Percentiles rank a stretch among this genome's conserved stretches.
Conservation (phyloP, 306 rosid species). For the Malus sylvestris region DNA sequence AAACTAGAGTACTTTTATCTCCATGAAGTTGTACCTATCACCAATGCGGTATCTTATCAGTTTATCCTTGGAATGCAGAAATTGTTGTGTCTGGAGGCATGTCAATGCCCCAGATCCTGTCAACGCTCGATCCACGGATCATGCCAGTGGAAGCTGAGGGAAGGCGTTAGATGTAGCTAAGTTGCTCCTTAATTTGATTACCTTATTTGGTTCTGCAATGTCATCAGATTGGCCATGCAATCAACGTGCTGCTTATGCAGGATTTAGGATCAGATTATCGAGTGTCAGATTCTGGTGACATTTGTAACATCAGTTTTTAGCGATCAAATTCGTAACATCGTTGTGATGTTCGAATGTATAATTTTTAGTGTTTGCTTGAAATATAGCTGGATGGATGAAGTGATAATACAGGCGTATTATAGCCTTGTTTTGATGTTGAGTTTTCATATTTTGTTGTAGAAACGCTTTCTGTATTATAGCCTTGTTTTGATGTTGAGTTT, state of each 20-base stretch:
- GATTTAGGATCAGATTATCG: constrained; percentile 16
- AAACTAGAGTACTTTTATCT: neutral
- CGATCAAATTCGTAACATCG: constrained; percentile 35
- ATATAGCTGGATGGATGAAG: constrained; percentile 30
- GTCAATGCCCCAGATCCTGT: constrained; percentile 87
- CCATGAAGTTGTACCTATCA: neutral
- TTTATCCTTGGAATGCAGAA: constrained; percentile 45
- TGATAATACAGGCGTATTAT: constrained; percentile 20
- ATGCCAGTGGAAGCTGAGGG: constrained; percentile 46
- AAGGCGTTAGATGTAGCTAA: constrained; percentile 15
- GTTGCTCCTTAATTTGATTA: constrained; percentile 12
- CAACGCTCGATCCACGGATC: constrained; percentile 44
- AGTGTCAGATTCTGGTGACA: constrained; percentile 30
- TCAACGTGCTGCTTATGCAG: constrained; percentile 14
- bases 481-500: neutral
- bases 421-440: constrained; percentile 6
- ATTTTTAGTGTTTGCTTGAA: constrained; percentile 34
- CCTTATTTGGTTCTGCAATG: constrained; percentile 20
- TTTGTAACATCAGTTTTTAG: constrained; percentile 34
- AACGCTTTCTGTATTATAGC: neutral
- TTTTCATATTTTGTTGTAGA: neutral
- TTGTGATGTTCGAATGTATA: constrained; percentile 42
- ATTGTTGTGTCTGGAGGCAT: constrained; percentile 92
- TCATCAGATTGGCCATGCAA: constrained; percentile 24
- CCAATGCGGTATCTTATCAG: neutral